Base-by-base conservation (phyloP, 2,329 filamentous ascomycete species). In the Beauveria scarabaeidicola region DNA sequence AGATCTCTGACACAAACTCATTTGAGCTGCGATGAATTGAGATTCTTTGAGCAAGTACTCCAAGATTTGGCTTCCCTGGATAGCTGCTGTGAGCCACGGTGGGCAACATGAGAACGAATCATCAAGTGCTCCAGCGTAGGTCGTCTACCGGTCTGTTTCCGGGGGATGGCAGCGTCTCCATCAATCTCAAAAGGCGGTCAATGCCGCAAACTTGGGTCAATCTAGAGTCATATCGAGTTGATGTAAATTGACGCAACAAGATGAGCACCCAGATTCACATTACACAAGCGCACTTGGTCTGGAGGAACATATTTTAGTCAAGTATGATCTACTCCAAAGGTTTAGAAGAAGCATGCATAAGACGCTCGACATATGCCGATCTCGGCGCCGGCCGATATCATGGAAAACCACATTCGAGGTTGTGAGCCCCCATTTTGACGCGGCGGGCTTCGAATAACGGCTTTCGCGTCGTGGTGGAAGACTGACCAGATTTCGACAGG, bases 71-170 rank as follows among this genome's bases (percentile, higher is more conserved):
- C 32, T 61, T 1, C 29, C 48, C 38, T 58, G 25, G 3, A 58
- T 48, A 3, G 54, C 48, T 19, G 48, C 41, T 15, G 40, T 53
- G 21, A 58, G 43, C 59, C 53, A 61, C 3, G 53, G n/a, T 2
- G 53, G 59, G 23, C 59, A 52, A 47, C 59, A 58, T 6, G 40
- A 23, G 13, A 58, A 50, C 5, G 44, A 19, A 10, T 48, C 54
- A 38, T 50, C 32, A 29, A 3, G 32, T 57, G 23, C 50, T 15
- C 59, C 54, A 58, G 38, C 36, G 48, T 2, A 38, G 21, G 4
- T 50, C 47, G 11, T 29, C 48, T 7, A 41, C 29, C 4, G 43
- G 40, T 11, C 3, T 53, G 19, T 53, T 53, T 3, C 59, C 53
- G 4, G 48, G 59, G 6, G 41, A 58, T 3, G 25, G 17, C 7